Evolutionary conservation across 2,329 filamentous ascomycete genomes (phyloP), one percentile per base, ranked within the genome.

Genomic region (Colletotrichum lini): DNA sequence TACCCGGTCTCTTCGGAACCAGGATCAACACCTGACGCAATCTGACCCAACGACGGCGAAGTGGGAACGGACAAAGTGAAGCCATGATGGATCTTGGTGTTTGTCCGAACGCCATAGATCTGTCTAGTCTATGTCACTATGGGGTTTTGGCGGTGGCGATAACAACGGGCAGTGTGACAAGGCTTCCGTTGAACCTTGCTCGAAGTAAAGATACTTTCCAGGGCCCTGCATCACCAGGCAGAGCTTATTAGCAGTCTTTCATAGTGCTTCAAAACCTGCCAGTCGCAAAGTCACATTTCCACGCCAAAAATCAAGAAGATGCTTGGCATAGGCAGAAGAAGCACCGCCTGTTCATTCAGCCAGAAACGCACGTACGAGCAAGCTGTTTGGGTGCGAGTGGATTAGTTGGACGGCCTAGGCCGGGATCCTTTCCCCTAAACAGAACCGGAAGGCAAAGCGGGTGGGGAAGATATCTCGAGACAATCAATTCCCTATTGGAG

Each of bases 401-500:
- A 23, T 38, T 40, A n/a, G 42, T n/a, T 8, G 18, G 65, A 26
- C 35, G 66, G 40, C 44, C 50, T 45, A 30, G 44, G 38, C 44
- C 52, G 52, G 56, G 56, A 44, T 42, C 56, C 42, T 16, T 26
- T 49, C 54, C 53, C 49, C 61, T 53, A 60, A 56, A 60, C 13
- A 16, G 42, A 47, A 50, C 44, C 35, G 35, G 50, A 62, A 35
- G 10, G 50, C 23, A 62, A 40, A 26, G 47, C 10, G 38, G 35
- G 68, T 70, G 57, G 68, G n/a, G 50, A 30, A 30, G 30, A 61
- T 23, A n/a, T 30, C 35, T 30, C 1, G 62, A 66, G 62, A 66
- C 56, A 61, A 70, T 67, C 56, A 61, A 56, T 67, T 69, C 40
- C 67, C 65, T 45, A 67, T 44, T 70, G 42, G 56, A 67, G 63